Conservation (phyloP, 306 rosid genomes). For the Senna siamea region DNA sequence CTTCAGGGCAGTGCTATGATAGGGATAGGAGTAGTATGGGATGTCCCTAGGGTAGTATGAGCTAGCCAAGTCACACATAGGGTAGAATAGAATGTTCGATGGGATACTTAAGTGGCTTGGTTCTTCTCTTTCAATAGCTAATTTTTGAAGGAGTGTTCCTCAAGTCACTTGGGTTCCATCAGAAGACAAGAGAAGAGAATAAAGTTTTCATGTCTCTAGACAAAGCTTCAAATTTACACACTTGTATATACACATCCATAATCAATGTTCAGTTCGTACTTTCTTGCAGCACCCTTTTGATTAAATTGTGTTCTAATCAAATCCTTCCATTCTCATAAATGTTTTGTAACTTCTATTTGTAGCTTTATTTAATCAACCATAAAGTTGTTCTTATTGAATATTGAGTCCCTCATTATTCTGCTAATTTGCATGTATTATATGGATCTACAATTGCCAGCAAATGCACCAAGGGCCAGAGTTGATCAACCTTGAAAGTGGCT, state of each 20-base stretch:
- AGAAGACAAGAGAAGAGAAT: not conserved
- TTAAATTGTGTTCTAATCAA: not conserved
- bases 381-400: not conserved
- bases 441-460: conserved; percentile 11
- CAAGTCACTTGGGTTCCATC: too few relatives aligned
- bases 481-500: not conserved
- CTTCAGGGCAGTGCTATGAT: too few relatives aligned
- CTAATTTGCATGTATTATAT: not conserved
- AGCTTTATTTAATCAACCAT: not conserved
- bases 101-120: too few relatives aligned
- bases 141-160: too few relatives aligned
- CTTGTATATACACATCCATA: not conserved
- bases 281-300: not conserved
- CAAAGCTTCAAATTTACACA: not conserved
- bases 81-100: too few relatives aligned
- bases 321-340: not conserved
- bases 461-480: conserved; percentile 61
- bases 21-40: too few relatives aligned
- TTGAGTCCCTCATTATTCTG: not conserved
- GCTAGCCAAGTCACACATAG: too few relatives aligned
- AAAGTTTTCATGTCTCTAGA: not conserved
- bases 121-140: too few relatives aligned
- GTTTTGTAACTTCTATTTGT: conserved; percentile 21
- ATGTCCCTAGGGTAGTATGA: too few relatives aligned
- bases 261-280: not conserved